Percentiles rank a stretch among this genome's conserved stretches.
Evolutionary conservation across 208 protist species (phyloP).

Genomic region (Borovskyia barvae): DNA sequence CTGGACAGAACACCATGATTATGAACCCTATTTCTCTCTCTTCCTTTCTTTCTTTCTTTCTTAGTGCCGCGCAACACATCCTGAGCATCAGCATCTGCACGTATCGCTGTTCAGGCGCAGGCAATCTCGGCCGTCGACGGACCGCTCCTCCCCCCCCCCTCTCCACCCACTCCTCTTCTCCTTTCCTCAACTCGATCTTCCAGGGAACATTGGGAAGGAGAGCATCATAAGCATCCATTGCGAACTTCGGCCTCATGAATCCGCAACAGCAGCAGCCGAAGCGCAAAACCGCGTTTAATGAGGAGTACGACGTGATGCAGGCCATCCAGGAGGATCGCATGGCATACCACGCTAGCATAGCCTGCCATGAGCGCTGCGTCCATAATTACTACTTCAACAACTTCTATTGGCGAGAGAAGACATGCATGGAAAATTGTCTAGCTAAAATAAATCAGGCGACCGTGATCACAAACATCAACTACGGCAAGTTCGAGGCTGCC

Average conservation of each 20-base stretch:
- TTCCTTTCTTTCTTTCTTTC: too few species aligned
- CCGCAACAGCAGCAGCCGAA: conserved; percentile 17
- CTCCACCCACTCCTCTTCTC: neutral
- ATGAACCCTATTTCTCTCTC: too few species aligned
- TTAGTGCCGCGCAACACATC: too few species aligned
- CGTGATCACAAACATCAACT: conserved; percentile 86
- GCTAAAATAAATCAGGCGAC: conserved; percentile 82
- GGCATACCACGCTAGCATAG: conserved; percentile 60
- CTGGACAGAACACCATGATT: too few species aligned
- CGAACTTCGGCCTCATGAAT: conserved; percentile 16
- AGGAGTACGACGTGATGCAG: conserved; percentile 84
- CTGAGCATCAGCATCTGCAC: too few species aligned
- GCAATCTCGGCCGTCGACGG: too few species aligned
- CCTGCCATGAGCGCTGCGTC: conserved; percentile 84
- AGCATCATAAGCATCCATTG: neutral
- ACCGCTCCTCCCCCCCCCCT: too few species aligned
- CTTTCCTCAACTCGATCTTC: neutral
- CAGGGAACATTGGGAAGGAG: neutral
- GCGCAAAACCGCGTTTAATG: conserved; percentile 55
- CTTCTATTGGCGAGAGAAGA: conserved; percentile 71
- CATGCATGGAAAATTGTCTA: conserved; percentile 89
- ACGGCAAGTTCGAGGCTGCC: conserved; percentile 73
- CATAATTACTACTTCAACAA: conserved; percentile 77
- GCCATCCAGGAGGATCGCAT: conserved; percentile 89
- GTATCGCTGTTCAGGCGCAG: too few species aligned